phyloP scores from a whole-genome alignment of 2,329 filamentous ascomycete genomes.

The Botrytis hyacinthi region DNA sequence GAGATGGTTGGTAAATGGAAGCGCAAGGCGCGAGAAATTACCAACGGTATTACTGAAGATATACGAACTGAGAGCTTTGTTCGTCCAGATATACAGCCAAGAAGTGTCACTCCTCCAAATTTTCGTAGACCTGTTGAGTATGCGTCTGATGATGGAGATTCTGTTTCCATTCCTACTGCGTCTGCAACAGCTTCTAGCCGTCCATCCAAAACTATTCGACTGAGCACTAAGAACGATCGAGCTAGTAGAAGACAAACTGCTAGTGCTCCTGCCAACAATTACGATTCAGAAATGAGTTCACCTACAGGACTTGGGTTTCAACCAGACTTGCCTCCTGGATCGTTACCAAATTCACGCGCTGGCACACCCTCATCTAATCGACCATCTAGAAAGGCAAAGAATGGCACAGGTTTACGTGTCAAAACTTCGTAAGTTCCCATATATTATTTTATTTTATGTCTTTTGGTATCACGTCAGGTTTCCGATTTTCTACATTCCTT shows the following conservation, averaged over 20 bases:
- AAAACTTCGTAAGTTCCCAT: constrained; percentile 64
- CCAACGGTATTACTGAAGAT: constrained; percentile 25
- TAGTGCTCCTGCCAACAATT: constrained; percentile 37
- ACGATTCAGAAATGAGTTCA: constrained; percentile 55
- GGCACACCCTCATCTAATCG: constrained; percentile 55
- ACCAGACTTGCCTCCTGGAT: constrained; percentile 44
- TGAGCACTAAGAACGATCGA: constrained; percentile 28
- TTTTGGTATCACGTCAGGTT: constrained; percentile 20
- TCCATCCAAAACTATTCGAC: constrained; percentile 29
- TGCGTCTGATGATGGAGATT: constrained; percentile 32
- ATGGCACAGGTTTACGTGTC: constrained; percentile 55
- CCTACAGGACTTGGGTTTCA: constrained; percentile 52
- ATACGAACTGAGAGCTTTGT: constrained; percentile 32
- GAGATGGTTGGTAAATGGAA: constrained; percentile 30
- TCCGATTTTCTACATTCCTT: constrained; percentile 13
- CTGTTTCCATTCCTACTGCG: constrained; percentile 23
- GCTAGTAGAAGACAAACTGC: constrained; percentile 23
- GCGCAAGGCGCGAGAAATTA: constrained; percentile 34
- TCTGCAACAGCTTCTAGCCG: constrained; percentile 12
- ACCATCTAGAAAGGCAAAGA: constrained; percentile 58
- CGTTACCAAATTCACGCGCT: constrained; percentile 55
- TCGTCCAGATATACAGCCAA: constrained; percentile 26
- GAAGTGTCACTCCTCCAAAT: not conserved
- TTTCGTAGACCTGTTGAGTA: constrained; percentile 25
- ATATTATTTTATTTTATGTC: constrained; percentile 23